Evolutionary conservation across 2,329 filamentous ascomycete species (phyloP).

Genomic region (Xylaria sp.): DNA sequence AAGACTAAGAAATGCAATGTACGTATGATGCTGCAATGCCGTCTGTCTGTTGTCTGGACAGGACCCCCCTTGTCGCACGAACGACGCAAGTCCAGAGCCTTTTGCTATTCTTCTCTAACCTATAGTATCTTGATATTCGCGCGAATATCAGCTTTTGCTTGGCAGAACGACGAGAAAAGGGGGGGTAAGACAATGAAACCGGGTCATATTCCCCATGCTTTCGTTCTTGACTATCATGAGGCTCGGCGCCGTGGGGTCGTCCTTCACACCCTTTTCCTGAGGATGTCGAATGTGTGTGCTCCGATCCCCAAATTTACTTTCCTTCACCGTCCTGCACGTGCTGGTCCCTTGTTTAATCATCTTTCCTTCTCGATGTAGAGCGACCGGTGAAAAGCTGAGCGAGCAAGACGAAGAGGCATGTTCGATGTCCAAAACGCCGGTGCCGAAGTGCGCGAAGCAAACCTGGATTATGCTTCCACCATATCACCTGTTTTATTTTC

Average conservation of each 20-base stretch:
- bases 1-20: conserved; percentile 8
- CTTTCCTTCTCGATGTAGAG: neutral
- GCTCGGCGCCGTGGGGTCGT: conserved; percentile 10
- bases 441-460: neutral
- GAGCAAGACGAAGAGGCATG: neutral
- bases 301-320: neutral
- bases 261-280: conserved; percentile 11
- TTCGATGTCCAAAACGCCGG: conserved; percentile 1
- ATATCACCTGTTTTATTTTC: conserved; percentile 3
- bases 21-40: conserved; percentile 9
- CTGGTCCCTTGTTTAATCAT: neutral
- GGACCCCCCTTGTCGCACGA: conserved; percentile 20
- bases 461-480: neutral
- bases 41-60: conserved; percentile 3
- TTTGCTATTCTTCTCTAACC: neutral
- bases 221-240: conserved; percentile 4
- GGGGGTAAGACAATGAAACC: conserved; percentile 18
- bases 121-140: conserved; percentile 8
- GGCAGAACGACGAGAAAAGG: conserved; percentile 1
- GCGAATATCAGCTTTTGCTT: conserved; percentile 3
- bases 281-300: neutral
- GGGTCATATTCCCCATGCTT: neutral
- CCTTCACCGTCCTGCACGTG: conserved; percentile 10
- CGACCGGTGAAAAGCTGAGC: conserved; percentile 10
- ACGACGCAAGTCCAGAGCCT: conserved; percentile 3